Conservation (phyloP, 1,139 yeast species). For the Taphrina sp. region DNA sequence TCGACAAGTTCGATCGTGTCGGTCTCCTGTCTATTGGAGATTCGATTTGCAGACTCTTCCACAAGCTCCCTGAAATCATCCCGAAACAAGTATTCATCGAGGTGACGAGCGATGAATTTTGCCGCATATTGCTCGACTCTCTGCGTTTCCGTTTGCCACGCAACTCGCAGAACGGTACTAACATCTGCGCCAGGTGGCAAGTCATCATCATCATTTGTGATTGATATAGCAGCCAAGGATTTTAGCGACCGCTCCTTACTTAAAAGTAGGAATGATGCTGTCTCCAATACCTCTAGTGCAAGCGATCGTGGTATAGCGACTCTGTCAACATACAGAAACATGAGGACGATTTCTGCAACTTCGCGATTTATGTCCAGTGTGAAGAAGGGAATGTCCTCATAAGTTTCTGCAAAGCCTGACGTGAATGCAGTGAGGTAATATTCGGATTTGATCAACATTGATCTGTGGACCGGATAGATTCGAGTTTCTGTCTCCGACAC, state of each 20-base stretch:
- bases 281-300: conserved; percentile 57
- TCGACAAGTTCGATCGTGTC: conserved; percentile 78
- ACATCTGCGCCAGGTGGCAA: conserved; percentile 44
- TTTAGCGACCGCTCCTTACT: conserved; percentile 54
- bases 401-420: conserved; percentile 49
- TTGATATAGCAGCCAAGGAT: conserved; percentile 60
- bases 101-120: conserved; percentile 54
- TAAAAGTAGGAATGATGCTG: conserved; percentile 62
- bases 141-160: conserved; percentile 68
- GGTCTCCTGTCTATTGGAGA: conserved; percentile 62
- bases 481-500: conserved; percentile 16
- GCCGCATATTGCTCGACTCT: conserved; percentile 66
- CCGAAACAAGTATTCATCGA: conserved; percentile 47
- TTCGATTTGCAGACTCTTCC: conserved; percentile 57
- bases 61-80: conserved; percentile 48
- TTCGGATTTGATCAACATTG: conserved; percentile 60
- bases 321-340: conserved; percentile 62
- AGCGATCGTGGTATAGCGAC: conserved; percentile 52
- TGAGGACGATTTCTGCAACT: conserved; percentile 57
- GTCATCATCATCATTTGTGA: conserved; percentile 49
- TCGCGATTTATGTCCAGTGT: conserved; percentile 46
- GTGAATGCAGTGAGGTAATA: conserved; percentile 66
- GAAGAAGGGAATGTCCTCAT: conserved; percentile 44
- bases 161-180: conserved; percentile 59
- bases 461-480: conserved; percentile 61